Conservation (phyloP, 805 yeast genomes). For the Debaryomyces prosopidis region DNA sequence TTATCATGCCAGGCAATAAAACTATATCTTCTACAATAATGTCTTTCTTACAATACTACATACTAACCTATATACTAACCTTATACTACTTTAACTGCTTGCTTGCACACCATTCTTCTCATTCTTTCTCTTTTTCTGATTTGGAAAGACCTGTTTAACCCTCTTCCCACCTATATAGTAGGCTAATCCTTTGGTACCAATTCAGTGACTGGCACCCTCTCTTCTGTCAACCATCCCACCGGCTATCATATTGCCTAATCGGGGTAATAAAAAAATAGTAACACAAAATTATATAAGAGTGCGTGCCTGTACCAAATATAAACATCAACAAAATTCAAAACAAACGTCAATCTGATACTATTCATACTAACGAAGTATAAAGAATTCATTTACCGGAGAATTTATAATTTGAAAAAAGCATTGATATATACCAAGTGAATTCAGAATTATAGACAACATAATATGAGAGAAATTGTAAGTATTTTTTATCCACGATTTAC, state of each 20-base stretch:
- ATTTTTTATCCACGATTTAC: not conserved
- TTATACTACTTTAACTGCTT: no score
- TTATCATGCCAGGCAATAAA: no score
- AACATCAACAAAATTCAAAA: slow-evolving; percentile 4
- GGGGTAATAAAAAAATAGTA: slow-evolving; percentile 2
- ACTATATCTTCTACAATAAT: no score
- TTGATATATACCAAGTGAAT: not conserved
- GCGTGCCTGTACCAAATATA: not conserved
- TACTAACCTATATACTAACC: no score
- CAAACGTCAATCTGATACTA: not conserved
- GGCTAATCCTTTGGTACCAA: no score
- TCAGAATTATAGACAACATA: slow-evolving; percentile 1
- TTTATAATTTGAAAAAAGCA: not conserved
- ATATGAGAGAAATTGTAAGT: slow-evolving; percentile 27
- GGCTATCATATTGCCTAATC: slow-evolving; percentile 1
- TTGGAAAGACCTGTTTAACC: no score
- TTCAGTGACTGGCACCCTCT: no score
- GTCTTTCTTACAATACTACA: no score
- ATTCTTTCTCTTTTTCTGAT: no score
- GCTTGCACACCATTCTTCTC: no score
- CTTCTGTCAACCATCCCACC: no score
- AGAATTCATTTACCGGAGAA: not conserved
- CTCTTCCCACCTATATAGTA: no score
- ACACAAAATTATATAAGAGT: not conserved
- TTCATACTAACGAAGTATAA: not conserved